Conservation (phyloP, 129 eudicot genomes). For the Cynara cardunculus region DNA sequence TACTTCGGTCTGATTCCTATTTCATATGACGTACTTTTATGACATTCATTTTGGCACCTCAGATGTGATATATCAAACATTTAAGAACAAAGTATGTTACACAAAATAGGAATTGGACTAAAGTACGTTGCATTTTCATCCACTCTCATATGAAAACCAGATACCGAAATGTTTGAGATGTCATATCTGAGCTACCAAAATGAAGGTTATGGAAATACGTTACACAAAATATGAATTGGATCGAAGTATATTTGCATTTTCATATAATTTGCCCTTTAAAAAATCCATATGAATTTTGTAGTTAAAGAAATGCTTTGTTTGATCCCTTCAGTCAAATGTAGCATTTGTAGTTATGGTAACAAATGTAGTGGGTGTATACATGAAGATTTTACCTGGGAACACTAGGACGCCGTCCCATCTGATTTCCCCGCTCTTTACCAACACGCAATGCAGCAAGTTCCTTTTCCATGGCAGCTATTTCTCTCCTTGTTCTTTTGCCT, state of each 20-base stretch:
- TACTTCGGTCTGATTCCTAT: neutral
- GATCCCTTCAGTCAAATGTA: neutral
- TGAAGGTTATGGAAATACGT: neutral
- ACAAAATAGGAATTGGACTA: neutral
- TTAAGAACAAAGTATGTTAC: neutral
- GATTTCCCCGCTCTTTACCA: conserved; percentile 53
- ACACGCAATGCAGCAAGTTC: conserved; percentile 67
- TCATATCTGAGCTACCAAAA: neutral
- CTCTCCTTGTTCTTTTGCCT: conserved; percentile 83
- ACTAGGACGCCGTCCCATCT: conserved; percentile 34
- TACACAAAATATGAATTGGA: neutral
- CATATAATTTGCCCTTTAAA: neutral
- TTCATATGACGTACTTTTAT: neutral
- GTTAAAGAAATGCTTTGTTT: neutral
- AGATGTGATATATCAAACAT: neutral
- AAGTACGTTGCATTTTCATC: neutral
- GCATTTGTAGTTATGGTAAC: neutral
- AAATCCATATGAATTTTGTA: neutral
- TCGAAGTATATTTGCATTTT: neutral
- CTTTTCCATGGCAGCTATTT: conserved; percentile 76
- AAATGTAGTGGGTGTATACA: neutral
- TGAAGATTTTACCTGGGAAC: conserved; percentile 40
- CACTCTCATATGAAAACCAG: neutral
- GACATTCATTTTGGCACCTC: neutral
- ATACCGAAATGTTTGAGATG: neutral